These are phyloP conservation scores for Stemphylium beticola DNA, from an alignment of 2,329 filamentous ascomycete genomes.

Conservation along the genomic window DNA sequence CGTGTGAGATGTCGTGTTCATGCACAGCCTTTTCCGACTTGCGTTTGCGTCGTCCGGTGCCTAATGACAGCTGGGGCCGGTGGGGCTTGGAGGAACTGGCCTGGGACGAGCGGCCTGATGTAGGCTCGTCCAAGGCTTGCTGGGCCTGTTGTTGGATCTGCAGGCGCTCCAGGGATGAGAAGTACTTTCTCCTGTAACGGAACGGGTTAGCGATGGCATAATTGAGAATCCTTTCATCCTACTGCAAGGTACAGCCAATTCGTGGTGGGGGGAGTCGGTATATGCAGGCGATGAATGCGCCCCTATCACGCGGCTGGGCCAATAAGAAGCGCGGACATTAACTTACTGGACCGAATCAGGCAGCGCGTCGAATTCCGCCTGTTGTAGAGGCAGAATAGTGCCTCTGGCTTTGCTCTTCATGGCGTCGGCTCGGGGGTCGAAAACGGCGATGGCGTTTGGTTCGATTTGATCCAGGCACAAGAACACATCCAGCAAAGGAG, in stretches of 20 bases:
- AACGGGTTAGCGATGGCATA: conserved; percentile 29
- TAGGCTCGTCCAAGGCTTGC: conserved; percentile 40
- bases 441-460: conserved; percentile 17
- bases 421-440: conserved; percentile 21
- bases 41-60: conserved; percentile 39
- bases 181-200: conserved; percentile 65
- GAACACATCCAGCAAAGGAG: neutral
- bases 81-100: conserved; percentile 26
- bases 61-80: conserved; percentile 28
- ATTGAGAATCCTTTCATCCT: conserved; percentile 5
- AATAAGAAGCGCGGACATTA: conserved; percentile 16
- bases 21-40: conserved; percentile 40
- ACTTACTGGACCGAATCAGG: conserved; percentile 54
- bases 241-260: conserved; percentile 39
- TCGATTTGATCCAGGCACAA: conserved; percentile 13
- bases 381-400: conserved; percentile 34
- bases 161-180: conserved; percentile 73
- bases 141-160: conserved; percentile 66
- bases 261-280: conserved; percentile 27
- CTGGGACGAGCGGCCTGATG: conserved; percentile 33
- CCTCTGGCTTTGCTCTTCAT: conserved; percentile 39
- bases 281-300: conserved; percentile 35
- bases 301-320: conserved; percentile 24
- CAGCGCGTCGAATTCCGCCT: conserved; percentile 52
- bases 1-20: conserved; percentile 52